A percentile compares a stretch with the other conserved stretches of the same genome.
Conservation (phyloP, 345 rosid genomes). For the Trapa incisa region DNA sequence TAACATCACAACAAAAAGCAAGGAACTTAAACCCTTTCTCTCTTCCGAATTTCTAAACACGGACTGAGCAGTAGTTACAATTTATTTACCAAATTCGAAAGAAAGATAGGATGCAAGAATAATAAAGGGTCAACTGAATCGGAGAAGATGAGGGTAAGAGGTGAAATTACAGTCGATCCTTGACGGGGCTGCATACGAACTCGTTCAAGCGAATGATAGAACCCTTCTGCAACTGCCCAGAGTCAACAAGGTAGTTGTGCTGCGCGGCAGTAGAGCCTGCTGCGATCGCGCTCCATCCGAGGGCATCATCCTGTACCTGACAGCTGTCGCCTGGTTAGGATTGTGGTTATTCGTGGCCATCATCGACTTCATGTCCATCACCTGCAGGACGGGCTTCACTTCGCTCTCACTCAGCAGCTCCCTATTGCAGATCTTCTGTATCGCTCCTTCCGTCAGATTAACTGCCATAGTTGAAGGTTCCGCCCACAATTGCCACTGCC, state of each 20-base stretch:
- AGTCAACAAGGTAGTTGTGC: slow-evolving; percentile 36
- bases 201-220: slow-evolving; percentile 43
- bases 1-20: neutral
- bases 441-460: slow-evolving; percentile 52
- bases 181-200: slow-evolving; percentile 49
- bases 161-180: slow-evolving; percentile 41
- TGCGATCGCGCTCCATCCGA: slow-evolving; percentile 52
- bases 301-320: slow-evolving; percentile 39
- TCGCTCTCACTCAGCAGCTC: slow-evolving; percentile 33
- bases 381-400: slow-evolving; percentile 55
- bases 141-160: neutral
- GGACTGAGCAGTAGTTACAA: neutral
- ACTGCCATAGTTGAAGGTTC: slow-evolving; percentile 16
- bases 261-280: slow-evolving; percentile 70
- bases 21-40: neutral
- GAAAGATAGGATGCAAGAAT: neutral
- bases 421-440: slow-evolving; percentile 33
- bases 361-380: slow-evolving; percentile 53
- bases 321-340: slow-evolving; percentile 13
- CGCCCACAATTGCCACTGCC: neutral
- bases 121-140: neutral
- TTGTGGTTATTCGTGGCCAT: slow-evolving; percentile 31
- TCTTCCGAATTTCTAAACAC: neutral
- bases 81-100: neutral
- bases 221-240: slow-evolving; percentile 43